Base-by-base conservation (phyloP, 331 rosid genomes). In the Quercus tomentella region DNA sequence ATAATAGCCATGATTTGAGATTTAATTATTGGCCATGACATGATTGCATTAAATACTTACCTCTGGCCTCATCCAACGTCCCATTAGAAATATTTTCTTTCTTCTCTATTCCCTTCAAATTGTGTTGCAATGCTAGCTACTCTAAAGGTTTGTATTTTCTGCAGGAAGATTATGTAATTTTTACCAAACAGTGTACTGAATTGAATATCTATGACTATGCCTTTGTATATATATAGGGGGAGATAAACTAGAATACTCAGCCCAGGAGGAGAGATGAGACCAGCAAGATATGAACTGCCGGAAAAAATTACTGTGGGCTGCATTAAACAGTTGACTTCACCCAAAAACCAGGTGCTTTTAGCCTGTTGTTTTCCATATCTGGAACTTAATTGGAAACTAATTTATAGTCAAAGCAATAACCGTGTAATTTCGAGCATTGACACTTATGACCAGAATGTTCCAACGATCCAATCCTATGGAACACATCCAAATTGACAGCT, bases 11-110 rank as follows among this genome's bases (percentile, higher is more conserved):
- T 49, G 54, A 49, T 49, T 49, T 49, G 54, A 49, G 7, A 52
- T n/a, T 45, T 21, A 23, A 12, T 18, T 22, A 76, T 30, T 56
- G 43, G 16, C 1, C n/a, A 62, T 5, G 66, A 60, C 45, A 41
- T 23, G 30, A 12, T 49, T 49, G 1, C 1, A 14, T 20, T 0
- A 37, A 26, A 54, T 51, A 41, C n/a, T 31, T 81, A 94, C 98
- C 97, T 94, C 97, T 66, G 98, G 97, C 77, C 75, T 92, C 63
- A 92, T 78, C 98, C 98, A 92, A 76, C 96, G 98, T 70, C 96
- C 94, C 96, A 92, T 93, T 74, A 14, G 87, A 84, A 76, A 23
- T 56, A 56, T 45, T 72, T 6, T 66, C 58, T 73, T 26, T 28
- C 30, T 62, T 23, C 54, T 49, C 17, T 49, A 49, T 14, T 49